Base-by-base conservation (phyloP, 129 eudicot species). In the Escallonia rubra region DNA sequence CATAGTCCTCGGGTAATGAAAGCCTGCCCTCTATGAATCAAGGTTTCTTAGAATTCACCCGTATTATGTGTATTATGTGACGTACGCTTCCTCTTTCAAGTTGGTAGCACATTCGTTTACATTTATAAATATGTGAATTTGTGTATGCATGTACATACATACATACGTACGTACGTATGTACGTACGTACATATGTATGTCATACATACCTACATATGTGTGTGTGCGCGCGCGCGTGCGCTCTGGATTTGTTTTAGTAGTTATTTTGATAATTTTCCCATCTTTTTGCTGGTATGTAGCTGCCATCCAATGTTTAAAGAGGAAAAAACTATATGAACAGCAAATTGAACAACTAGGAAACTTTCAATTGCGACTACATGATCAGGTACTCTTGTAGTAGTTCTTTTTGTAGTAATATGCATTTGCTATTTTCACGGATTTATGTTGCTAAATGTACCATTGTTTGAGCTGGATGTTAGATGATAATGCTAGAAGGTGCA, bases 401-500 rank as follows among this genome's bases (percentile, higher is more conserved):
- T 23, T 1, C 34, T 23, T 23, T 23, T 23, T 23, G 34, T 23
- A 23, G 34, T 23, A 23, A 23, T 23, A 23, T 57, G 51, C 12
- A 8, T 44, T 43, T 69, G 4, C 2, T 41, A 7, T 5, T 13
- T 45, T 13, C 13, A 44, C 10, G 39, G 16, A 68, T 11, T 43
- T 41, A 10, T 52, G 11, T 43, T 56, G 8, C 5, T 43, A 8
- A 41, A 68, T 11, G 0, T 0, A 44, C 45, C 34, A 10, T 2
- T 11, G 41, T 45, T 38, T n/a, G 61, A 38, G n/a, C 12, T 42
- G 55, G 14, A 39, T 41, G 63, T 15, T 41, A 76, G 81, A 76
- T 76, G 76, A 76, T 76, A 9, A 70, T 76, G 81, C 73, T 76
- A 14, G 81, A 76, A 69, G 75, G 76, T 41, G 81, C 81, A 64